These are phyloP conservation scores for Westerdykella ornata DNA, from an alignment of 2,329 filamentous ascomycete species.

Conservation along the genomic window DNA sequence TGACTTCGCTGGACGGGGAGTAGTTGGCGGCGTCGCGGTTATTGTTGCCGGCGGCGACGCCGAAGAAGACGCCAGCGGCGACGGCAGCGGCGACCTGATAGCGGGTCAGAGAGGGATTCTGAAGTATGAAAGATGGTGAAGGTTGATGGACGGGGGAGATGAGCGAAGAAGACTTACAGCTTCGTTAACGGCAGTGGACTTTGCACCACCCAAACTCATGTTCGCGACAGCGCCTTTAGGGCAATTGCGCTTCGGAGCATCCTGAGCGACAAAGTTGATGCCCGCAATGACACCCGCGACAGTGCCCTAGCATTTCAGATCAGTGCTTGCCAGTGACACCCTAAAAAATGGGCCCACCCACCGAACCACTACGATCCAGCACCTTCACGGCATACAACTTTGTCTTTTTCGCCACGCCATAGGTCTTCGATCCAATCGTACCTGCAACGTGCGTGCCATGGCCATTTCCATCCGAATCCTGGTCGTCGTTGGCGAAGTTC, in stretches of 20 bases:
- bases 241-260: constrained; percentile 16
- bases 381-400: constrained; percentile 35
- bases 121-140: constrained; percentile 1
- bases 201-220: constrained; percentile 31
- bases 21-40: constrained; percentile 18
- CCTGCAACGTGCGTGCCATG: constrained; percentile 36
- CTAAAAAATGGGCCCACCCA: constrained; percentile 15
- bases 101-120: background rate
- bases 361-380: constrained; percentile 26
- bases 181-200: constrained; percentile 19
- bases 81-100: constrained; percentile 27
- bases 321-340: background rate
- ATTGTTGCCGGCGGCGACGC: constrained; percentile 36
- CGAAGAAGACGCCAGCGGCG: constrained; percentile 31
- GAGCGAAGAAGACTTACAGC: constrained; percentile 9
- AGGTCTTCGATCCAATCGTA: constrained; percentile 27
- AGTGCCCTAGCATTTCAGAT: constrained; percentile 9
- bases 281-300: constrained; percentile 22
- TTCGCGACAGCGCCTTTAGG: constrained; percentile 29
- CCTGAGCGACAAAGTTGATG: constrained; percentile 17
- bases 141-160: background rate
- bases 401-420: constrained; percentile 32
- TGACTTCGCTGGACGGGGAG: constrained; percentile 32
- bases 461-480: constrained; percentile 21
- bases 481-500: constrained; percentile 21